Evolutionary conservation across 2,329 filamentous ascomycete species (phyloP), one percentile per base, ranked within the genome.

Genomic region (Scytalidium lignicola): DNA sequence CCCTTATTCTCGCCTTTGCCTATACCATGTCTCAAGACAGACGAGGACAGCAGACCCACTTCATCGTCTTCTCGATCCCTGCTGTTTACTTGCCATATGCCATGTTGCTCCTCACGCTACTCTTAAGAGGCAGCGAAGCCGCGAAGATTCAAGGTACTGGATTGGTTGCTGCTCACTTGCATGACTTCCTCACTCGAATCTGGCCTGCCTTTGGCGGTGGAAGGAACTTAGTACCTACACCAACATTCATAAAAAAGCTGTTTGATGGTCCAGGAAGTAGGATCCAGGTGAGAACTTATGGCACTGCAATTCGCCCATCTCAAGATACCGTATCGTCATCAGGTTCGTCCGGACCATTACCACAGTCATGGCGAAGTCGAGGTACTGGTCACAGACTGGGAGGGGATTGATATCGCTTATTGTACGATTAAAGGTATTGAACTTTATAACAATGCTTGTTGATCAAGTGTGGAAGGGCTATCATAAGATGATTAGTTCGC

Each of bases 151-250:
- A 95, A 62, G 67, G 82, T 3, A 88, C 81, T 28, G 93, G 93
- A n/a, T 75, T 99, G 10, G 56, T 95, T 41, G 88, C 91, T 12
- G 91, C 91, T 3, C 93, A 99, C 66, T 62, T 93, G 18, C 95
- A 90, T 68, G 88, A 97, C 65, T 99, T 97, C 63, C 68, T 96
- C 44, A 90, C 88, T 2, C 80, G 88, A 44, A 77, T 96, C 40
- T 97, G 90, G 75, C 93, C 93, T 4, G 82, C 88, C 48, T 93
- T 93, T 63, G 92, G 90, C 26, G 88, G 88, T 49, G 93, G 93
- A 0, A 75, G 74, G 46, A 95, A 91, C 62, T 76, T 85, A 44
- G 74, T 96, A 29, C 74, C 76, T 13, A 93, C 90, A 0, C 93
- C 93, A 2, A 65, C 67, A 5, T 83, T 90, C 57, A 69, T 97